phyloP scores from a whole-genome alignment of 208 protist genomes.

The Leishmania tarentolae region DNA sequence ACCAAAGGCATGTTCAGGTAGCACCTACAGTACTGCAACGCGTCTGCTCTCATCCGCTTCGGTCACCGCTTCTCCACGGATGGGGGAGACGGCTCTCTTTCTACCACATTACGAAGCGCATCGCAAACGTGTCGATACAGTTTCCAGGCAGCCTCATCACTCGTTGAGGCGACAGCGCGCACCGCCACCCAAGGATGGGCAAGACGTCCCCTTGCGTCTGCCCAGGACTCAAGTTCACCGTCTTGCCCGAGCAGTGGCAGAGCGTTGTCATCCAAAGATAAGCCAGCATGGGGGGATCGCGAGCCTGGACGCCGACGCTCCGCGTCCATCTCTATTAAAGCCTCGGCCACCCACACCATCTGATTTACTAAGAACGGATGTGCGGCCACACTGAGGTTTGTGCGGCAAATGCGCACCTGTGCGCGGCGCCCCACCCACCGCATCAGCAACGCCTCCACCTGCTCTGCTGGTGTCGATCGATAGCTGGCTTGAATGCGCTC shows the following conservation, averaged over 20 bases:
- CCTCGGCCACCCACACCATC: slow-evolving; percentile 15
- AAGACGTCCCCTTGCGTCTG: not conserved
- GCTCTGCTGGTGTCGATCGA: slow-evolving; percentile 10
- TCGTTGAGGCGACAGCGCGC: slow-evolving; percentile 5
- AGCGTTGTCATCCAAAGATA: not conserved
- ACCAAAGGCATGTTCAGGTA: not conserved
- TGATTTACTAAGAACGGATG: not conserved
- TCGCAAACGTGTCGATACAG: slow-evolving; percentile 15
- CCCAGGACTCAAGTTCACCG: not conserved
- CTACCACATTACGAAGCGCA: slow-evolving; percentile 6
- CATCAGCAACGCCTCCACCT: slow-evolving; percentile 13
- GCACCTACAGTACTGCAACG: not conserved
- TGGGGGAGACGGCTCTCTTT: not conserved
- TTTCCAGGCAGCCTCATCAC: slow-evolving; percentile 11
- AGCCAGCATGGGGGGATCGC: not conserved
- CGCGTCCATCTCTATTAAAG: slow-evolving; percentile 7
- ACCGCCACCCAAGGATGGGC: slow-evolving; percentile 21
- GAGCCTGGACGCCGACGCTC: not conserved
- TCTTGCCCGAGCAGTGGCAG: not conserved
- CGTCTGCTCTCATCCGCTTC: not conserved
- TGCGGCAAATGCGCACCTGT: slow-evolving; percentile 11
- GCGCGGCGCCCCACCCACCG: slow-evolving; percentile 21
- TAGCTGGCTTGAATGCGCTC: not conserved
- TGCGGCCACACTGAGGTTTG: not conserved
- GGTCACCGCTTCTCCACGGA: not conserved